phyloP scores from a whole-genome alignment of 192 early-diverging fungal genomes.

The Glomus cerebriforme region DNA sequence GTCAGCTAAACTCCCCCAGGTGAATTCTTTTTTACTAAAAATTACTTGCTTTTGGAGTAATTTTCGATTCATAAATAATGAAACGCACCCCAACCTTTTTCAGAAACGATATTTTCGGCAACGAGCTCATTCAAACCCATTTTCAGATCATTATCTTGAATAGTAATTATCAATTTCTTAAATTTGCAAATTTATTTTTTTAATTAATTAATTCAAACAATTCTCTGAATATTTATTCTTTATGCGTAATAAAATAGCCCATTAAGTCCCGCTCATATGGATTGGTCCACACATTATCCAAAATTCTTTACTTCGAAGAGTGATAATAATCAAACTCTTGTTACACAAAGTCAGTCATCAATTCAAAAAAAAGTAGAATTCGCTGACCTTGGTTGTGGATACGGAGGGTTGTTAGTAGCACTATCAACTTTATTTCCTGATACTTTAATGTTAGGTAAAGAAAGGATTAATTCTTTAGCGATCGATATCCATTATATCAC shows the following conservation, averaged over 20 bases:
- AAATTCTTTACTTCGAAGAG: constrained; percentile 52
- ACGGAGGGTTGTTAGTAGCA: constrained; percentile 88
- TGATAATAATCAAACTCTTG: constrained; percentile 5
- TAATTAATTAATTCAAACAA: background rate
- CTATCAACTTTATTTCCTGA: constrained; percentile 90
- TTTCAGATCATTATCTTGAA: constrained; percentile 92
- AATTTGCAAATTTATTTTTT: background rate
- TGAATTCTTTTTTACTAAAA: background rate
- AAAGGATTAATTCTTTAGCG: background rate
- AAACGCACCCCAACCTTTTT: background rate
- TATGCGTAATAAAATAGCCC: constrained; percentile 53
- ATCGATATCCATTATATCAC: background rate
- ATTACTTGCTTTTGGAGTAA: background rate
- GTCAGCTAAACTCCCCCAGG: constrained; percentile 4
- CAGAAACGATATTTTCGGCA: constrained; percentile 85
- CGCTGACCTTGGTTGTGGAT: constrained; percentile 98
- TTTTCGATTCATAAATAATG: background rate
- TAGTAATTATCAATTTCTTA: constrained; percentile 61
- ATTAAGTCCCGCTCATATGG: constrained; percentile 73
- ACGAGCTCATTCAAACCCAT: constrained; percentile 96
- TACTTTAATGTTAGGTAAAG: constrained; percentile 86
- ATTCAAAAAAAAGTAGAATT: constrained; percentile 78
- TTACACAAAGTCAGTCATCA: constrained; percentile 13
- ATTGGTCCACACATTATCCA: constrained; percentile 92
- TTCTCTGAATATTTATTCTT: background rate